These are phyloP conservation scores for Alternaria burnsii DNA, from an alignment of 2,329 filamentous ascomycete genomes.

Conservation along the genomic window DNA sequence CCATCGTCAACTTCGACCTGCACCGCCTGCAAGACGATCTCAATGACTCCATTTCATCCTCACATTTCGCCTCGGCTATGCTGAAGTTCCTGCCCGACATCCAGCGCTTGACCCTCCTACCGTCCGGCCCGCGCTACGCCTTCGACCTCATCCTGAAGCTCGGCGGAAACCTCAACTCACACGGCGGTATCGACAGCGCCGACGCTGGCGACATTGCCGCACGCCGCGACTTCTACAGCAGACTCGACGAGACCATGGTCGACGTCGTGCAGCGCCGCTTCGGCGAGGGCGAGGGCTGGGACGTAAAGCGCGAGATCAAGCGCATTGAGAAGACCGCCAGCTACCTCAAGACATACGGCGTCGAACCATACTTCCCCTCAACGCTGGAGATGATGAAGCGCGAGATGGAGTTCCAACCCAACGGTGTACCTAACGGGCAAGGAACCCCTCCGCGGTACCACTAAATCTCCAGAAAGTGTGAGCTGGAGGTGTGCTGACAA, in stretches of 20 bases:
- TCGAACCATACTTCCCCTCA: constrained; percentile 63
- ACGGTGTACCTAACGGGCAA: constrained; percentile 38
- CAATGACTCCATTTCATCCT: constrained; percentile 62
- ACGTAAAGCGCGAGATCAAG: constrained; percentile 62
- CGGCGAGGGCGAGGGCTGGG: constrained; percentile 62
- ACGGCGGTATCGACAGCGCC: constrained; percentile 61
- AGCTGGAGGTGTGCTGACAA: constrained; percentile 23
- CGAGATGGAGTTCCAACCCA: constrained; percentile 48
- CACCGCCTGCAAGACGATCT: constrained; percentile 65
- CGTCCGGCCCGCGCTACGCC: constrained; percentile 58
- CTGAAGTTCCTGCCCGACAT: constrained; percentile 65
- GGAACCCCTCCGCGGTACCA: constrained; percentile 50
- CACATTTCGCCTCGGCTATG: constrained; percentile 63
- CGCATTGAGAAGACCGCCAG: constrained; percentile 64
- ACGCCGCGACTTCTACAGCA: constrained; percentile 59
- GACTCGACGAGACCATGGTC: constrained; percentile 61
- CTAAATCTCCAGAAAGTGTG: constrained; percentile 29
- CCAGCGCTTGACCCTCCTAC: constrained; percentile 58
- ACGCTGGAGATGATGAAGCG: constrained; percentile 61
- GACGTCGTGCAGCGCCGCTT: constrained; percentile 62
- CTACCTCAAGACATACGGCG: constrained; percentile 61
- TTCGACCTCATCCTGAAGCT: constrained; percentile 65
- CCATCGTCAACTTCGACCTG: constrained; percentile 65
- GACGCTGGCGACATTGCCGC: constrained; percentile 59
- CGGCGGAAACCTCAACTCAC: constrained; percentile 64